Conservation (phyloP, 257 asterid species). For the Scutellaria baicalensis region DNA sequence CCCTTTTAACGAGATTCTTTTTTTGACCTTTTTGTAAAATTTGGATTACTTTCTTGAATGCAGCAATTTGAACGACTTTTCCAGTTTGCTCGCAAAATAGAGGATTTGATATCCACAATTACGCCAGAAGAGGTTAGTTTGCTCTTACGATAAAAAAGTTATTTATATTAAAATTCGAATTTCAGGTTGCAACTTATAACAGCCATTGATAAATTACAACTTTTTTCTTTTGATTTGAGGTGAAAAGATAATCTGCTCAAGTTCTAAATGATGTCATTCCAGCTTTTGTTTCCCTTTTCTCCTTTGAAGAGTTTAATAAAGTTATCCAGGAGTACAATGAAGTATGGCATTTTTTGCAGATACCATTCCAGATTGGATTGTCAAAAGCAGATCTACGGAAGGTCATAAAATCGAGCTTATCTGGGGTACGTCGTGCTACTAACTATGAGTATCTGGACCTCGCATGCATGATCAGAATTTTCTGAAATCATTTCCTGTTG, state of each 20-base stretch:
- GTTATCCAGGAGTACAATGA: constrained; percentile 1
- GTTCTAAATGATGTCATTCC: not conserved
- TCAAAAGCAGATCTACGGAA: constrained; percentile 86
- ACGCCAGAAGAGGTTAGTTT: constrained; percentile 86
- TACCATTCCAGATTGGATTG: constrained; percentile 85
- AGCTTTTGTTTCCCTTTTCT: not conserved
- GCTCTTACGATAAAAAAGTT: not conserved
- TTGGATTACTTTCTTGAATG: constrained; percentile 10
- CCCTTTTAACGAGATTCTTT: not conserved
- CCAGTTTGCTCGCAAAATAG: constrained; percentile 89
- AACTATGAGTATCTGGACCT: not conserved
- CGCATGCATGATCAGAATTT: not conserved
- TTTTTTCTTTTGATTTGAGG: too few species aligned
- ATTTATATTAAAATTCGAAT: not conserved
- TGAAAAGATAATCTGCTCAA: too few species aligned
- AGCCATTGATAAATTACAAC: too few species aligned
- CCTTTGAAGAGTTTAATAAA: not conserved
- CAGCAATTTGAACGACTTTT: constrained; percentile 96
- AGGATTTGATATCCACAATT: constrained; percentile 64
- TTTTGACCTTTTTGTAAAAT: not conserved
- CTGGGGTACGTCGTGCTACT: constrained; percentile 61
- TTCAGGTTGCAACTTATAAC: too few species aligned
- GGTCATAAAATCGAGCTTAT: constrained; percentile 77
- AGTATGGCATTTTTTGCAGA: constrained; percentile 37
- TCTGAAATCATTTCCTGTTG: constrained; percentile 4